Conservation (phyloP, 2,329 filamentous ascomycete genomes). For the Ascochyta koolunga region DNA sequence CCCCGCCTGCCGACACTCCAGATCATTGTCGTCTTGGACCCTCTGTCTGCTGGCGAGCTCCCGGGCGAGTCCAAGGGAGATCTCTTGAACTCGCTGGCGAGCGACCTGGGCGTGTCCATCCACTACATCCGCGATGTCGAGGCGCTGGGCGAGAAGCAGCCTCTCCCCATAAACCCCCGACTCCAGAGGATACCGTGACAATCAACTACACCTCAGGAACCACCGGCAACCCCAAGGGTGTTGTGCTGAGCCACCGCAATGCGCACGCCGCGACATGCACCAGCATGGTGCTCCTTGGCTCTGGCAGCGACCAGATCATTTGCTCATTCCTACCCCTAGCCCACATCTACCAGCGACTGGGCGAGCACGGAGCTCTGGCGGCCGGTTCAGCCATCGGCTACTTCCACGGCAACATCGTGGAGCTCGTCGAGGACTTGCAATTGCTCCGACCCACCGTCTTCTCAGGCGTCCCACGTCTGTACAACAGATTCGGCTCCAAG, state of each 20-base stretch:
- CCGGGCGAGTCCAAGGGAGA: slow-evolving; percentile 78
- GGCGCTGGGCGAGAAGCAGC: slow-evolving; percentile 73
- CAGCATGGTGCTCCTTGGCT: slow-evolving; percentile 61
- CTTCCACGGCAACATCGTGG: slow-evolving; percentile 89
- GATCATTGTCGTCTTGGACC: slow-evolving; percentile 85
- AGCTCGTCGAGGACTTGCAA: slow-evolving; percentile 90
- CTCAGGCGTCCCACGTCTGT: slow-evolving; percentile 88
- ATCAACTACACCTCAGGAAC: slow-evolving; percentile 92
- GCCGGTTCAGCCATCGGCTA: slow-evolving; percentile 81
- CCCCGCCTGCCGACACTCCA: slow-evolving; percentile 81
- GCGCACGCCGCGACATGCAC: slow-evolving; percentile 75
- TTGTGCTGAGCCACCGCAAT: slow-evolving; percentile 80
- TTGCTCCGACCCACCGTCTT: slow-evolving; percentile 81
- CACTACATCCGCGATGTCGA: slow-evolving; percentile 83
- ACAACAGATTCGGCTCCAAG: slow-evolving; percentile 85
- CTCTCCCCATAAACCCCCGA: slow-evolving; percentile 74
- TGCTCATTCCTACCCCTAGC: slow-evolving; percentile 92
- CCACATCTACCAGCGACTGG: slow-evolving; percentile 88
- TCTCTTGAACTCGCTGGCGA: slow-evolving; percentile 76
- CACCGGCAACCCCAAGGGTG: slow-evolving; percentile 82
- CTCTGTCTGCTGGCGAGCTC: slow-evolving; percentile 78
- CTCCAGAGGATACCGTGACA: slow-evolving; percentile 78
- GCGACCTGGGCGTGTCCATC: slow-evolving; percentile 75
- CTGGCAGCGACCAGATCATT: slow-evolving; percentile 66
- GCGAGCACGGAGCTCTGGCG: slow-evolving; percentile 77